phyloP scores from a whole-genome alignment of 2,329 filamentous ascomycete species.

The Aspergillus sp. region DNA sequence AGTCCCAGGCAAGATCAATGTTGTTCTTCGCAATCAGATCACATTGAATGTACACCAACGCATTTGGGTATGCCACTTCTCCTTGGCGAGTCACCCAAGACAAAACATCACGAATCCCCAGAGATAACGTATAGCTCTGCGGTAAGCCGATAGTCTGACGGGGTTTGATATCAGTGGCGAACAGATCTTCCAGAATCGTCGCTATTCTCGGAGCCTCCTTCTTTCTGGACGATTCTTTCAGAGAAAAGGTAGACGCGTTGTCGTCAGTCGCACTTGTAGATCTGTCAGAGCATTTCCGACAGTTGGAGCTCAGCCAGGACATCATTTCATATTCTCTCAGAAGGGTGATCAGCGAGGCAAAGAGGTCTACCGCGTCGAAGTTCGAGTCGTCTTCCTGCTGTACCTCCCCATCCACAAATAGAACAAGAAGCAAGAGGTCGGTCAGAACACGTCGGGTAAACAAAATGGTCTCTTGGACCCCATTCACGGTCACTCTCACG shows the following conservation, averaged over 20 bases:
- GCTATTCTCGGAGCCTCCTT: constrained; percentile 25
- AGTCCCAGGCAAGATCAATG: constrained; percentile 63
- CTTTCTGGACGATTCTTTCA: constrained; percentile 22
- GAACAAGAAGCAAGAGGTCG: constrained; percentile 76
- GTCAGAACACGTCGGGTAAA: constrained; percentile 73
- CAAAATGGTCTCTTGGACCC: constrained; percentile 75
- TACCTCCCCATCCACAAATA: constrained; percentile 83
- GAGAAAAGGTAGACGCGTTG: constrained; percentile 21
- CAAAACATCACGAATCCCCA: constrained; percentile 45
- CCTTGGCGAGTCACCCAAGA: constrained; percentile 52
- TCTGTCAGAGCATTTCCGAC: constrained; percentile 33
- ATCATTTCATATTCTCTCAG: constrained; percentile 70
- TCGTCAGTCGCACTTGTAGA: constrained; percentile 21
- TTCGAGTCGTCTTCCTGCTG: constrained; percentile 70
- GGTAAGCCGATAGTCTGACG: constrained; percentile 39
- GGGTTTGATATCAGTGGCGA: constrained; percentile 44
- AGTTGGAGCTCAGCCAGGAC: constrained; percentile 59
- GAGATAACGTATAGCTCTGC: constrained; percentile 43
- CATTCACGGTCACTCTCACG: constrained; percentile 69
- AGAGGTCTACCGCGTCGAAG: constrained; percentile 58
- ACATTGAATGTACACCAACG: constrained; percentile 65
- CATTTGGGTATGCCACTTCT: constrained; percentile 55
- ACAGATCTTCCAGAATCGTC: constrained; percentile 46
- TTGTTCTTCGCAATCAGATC: constrained; percentile 68
- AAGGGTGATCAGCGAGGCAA: constrained; percentile 67